phyloP scores from a whole-genome alignment of 139 green algal genomes.

The Picochlorum sp. region DNA sequence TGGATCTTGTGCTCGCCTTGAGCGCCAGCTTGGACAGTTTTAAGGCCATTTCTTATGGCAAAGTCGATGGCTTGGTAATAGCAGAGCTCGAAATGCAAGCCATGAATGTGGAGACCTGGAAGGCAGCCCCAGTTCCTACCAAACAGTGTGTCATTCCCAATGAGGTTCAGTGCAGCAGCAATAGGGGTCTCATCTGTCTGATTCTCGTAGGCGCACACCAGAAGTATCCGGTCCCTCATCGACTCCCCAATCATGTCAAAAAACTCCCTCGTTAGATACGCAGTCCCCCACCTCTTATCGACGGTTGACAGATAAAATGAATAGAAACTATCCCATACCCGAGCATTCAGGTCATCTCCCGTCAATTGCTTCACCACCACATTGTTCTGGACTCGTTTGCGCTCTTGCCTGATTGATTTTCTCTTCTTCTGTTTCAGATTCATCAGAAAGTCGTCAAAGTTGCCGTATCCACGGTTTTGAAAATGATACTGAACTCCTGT shows the following conservation, averaged over 20 bases:
- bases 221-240: conserved; percentile 63
- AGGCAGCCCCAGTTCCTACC: conserved; percentile 85
- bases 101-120: conserved; percentile 34
- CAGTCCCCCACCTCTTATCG: conserved; percentile 69
- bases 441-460: conserved; percentile 1
- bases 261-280: conserved; percentile 85
- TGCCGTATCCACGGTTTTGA: neutral
- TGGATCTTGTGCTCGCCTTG: conserved; percentile 92
- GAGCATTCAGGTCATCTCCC: conserved; percentile 40
- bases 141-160: conserved; percentile 73
- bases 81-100: conserved; percentile 91
- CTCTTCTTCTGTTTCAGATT: conserved; percentile 70
- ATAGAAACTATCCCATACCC: conserved; percentile 79
- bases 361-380: conserved; percentile 46
- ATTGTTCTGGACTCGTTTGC: conserved; percentile 56
- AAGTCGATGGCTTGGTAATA: conserved; percentile 73
- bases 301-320: conserved; percentile 65
- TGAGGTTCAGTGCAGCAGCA: conserved; percentile 81
- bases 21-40: conserved; percentile 79
- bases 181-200: conserved; percentile 29
- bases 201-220: conserved; percentile 67
- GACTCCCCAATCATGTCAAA: conserved; percentile 63
- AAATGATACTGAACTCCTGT: conserved; percentile 52
- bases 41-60: conserved; percentile 25
- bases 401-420: conserved; percentile 87